These are phyloP conservation scores for Lenwebbia sp. DNA, from an alignment of 345 rosid genomes.

Conservation along the genomic window DNA sequence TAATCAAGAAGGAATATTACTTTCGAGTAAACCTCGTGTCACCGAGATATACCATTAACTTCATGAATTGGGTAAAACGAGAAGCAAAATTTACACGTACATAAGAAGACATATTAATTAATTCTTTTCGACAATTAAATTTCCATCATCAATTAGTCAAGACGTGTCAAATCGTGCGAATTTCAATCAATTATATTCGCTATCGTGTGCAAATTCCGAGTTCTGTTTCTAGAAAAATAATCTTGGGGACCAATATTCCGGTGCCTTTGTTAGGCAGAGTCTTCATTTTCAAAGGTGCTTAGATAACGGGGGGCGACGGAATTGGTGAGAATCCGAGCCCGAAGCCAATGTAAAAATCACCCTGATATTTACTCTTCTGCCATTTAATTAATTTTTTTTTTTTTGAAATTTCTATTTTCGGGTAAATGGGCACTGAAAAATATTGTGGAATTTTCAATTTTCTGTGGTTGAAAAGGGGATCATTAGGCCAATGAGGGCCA, in stretches of 20 bases:
- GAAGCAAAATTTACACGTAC: not conserved
- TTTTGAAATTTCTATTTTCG: not conserved
- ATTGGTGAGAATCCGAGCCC: not conserved
- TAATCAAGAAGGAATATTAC: not conserved
- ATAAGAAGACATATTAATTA: rapidly evolving
- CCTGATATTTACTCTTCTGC: not conserved
- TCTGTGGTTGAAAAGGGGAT: not conserved
- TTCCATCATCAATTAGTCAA: not conserved
- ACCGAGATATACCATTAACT: not conserved
- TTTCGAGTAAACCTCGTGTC: not conserved
- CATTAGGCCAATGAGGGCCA: not conserved
- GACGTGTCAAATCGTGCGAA: not conserved
- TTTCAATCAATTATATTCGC: not conserved
- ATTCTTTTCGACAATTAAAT: not conserved
- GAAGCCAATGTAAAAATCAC: not conserved
- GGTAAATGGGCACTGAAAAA: not conserved
- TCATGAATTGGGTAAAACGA: not conserved
- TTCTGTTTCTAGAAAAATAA: not conserved
- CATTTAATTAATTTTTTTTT: not conserved
- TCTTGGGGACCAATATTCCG: not conserved
- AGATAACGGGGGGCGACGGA: not conserved
- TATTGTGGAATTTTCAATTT: not conserved
- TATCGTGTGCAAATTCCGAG: not conserved
- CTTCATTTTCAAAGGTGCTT: not conserved
- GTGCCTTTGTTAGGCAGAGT: not conserved